A percentile compares a stretch with the other conserved stretches of the same genome.
Evolutionary conservation across 805 yeast species (phyloP).

Genomic region (Candida vaughaniae): DNA sequence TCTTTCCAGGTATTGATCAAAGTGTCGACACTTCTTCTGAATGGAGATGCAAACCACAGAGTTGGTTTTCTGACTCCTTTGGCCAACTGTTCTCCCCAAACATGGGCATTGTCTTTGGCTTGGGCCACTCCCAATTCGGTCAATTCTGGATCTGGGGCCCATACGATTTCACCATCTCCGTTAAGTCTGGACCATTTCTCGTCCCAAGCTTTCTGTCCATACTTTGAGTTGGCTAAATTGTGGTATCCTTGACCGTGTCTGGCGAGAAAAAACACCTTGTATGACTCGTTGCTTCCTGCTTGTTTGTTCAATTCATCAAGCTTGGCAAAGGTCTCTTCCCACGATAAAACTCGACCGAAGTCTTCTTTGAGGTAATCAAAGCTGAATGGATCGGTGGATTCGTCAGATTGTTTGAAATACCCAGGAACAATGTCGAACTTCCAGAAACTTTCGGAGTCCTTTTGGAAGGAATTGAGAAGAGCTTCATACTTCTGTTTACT

Average conservation of each 20-base stretch:
- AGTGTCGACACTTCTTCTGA: constrained; percentile 51
- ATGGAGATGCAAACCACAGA: constrained; percentile 48
- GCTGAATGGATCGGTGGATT: constrained; percentile 37
- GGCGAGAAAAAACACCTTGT: constrained; percentile 48
- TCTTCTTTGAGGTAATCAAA: constrained; percentile 44
- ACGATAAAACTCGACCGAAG: constrained; percentile 41
- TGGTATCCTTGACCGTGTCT: constrained; percentile 59
- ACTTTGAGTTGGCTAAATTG: constrained; percentile 44
- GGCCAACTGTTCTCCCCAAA: constrained; percentile 29
- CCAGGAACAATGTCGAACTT: constrained; percentile 40
- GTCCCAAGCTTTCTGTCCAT: constrained; percentile 49
- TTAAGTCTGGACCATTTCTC: constrained; percentile 41
- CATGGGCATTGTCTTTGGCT: constrained; percentile 43
- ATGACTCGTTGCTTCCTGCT: constrained; percentile 26
- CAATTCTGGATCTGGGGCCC: constrained; percentile 54
- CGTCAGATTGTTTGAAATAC: constrained; percentile 44
- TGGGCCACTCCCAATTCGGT: constrained; percentile 46
- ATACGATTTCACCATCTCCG: constrained; percentile 47
- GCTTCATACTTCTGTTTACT: constrained; percentile 17
- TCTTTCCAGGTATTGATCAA: constrained; percentile 47
- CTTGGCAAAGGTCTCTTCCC: constrained; percentile 31
- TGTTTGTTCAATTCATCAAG: constrained; percentile 35
- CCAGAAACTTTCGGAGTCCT: constrained; percentile 25
- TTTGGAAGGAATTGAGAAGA: constrained; percentile 8
- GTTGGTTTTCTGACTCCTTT: constrained; percentile 36